Evolutionary conservation across 2,329 filamentous ascomycete species (phyloP).

Genomic region (Beauveria sp.): DNA sequence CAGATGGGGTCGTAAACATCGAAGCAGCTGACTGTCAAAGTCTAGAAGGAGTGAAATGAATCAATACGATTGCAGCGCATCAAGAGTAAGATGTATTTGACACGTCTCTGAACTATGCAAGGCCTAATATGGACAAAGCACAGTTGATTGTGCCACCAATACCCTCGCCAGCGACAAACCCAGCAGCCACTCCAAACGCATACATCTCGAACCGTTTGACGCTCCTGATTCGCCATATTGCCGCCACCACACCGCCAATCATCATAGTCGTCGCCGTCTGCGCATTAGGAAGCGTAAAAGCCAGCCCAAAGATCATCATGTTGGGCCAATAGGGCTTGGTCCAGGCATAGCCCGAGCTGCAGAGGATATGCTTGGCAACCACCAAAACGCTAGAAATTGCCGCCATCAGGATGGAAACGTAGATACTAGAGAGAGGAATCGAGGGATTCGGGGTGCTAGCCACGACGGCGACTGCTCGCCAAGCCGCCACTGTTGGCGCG

Average conservation of each 20-base stretch:
- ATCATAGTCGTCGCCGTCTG: slow-evolving; percentile 11
- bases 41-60: no score
- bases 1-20: no score
- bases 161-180: slow-evolving; percentile 9
- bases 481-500: slow-evolving; percentile 7
- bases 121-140: slow-evolving; percentile 2
- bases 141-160: slow-evolving; percentile 10
- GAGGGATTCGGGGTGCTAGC: slow-evolving; percentile 8
- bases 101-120: background rate
- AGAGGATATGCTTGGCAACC: background rate
- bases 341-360: background rate
- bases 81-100: background rate
- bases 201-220: slow-evolving; percentile 4
- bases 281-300: slow-evolving; percentile 9
- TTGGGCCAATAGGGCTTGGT: slow-evolving; percentile 3
- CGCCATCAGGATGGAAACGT: background rate
- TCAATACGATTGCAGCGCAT: no score
- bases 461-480: slow-evolving; percentile 7
- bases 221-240: background rate
- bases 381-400: background rate
- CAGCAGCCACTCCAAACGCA: slow-evolving; percentile 9
- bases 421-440: slow-evolving; percentile 2
- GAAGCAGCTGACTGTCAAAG: no score
- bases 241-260: slow-evolving; percentile 4
- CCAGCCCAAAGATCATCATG: slow-evolving; percentile 12